These are phyloP conservation scores for Entomortierella parvispora DNA, from an alignment of 192 early-diverging fungal genomes.

Conservation along the genomic window DNA sequence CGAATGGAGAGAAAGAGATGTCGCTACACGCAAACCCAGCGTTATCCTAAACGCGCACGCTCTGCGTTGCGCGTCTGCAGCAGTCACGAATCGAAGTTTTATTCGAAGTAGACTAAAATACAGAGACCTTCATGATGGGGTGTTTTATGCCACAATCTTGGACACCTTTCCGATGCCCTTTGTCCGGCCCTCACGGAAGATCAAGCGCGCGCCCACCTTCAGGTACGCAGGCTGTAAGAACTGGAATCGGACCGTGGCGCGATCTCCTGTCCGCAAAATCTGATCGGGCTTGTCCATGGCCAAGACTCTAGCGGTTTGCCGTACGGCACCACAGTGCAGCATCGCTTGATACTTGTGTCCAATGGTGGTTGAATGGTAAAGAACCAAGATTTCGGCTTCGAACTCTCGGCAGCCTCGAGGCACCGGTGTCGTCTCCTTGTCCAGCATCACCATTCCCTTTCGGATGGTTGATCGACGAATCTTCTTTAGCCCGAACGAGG, in stretches of 20 bases:
- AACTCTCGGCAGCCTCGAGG: constrained; percentile 74
- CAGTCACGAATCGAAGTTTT: no score
- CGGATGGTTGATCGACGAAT: constrained; percentile 80
- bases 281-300: constrained; percentile 67
- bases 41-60: no score
- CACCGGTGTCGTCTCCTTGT: constrained; percentile 53
- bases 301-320: constrained; percentile 89
- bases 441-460: constrained; percentile 87
- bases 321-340: constrained; percentile 88
- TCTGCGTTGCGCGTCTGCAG: no score
- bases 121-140: background rate
- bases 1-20: no score
- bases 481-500: constrained; percentile 87
- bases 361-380: constrained; percentile 94
- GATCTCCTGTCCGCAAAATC: constrained; percentile 87
- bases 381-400: constrained; percentile 92
- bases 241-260: constrained; percentile 70
- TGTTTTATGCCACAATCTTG: constrained; percentile 51
- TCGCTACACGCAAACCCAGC: no score
- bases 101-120: no score
- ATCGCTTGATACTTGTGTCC: constrained; percentile 93
- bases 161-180: constrained; percentile 92
- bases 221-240: constrained; percentile 86
- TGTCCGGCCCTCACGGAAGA: constrained; percentile 85
- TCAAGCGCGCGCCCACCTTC: constrained; percentile 64